Base-by-base conservation (phyloP, 371 early-diverging fungal species). In the Mucor velutinosus region DNA sequence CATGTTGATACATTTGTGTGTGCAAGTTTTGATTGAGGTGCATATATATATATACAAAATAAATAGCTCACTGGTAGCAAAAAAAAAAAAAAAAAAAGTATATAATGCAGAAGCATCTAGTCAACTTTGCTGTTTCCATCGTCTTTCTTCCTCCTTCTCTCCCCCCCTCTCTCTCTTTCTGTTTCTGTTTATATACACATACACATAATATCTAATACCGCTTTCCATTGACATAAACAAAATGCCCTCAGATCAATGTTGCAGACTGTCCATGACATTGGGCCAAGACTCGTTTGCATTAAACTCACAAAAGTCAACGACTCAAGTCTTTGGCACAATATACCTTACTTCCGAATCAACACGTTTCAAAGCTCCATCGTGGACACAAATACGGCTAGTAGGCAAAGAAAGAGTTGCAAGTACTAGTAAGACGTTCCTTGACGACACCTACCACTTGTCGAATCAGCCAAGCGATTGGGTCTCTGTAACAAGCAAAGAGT, bases 271-370 rank as follows among this genome's bases (percentile, higher is more conserved):
- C n/a, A 12, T 49, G 47, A 45, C 37, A 57, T 19, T 69, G 53
- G 51, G 60, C 51, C 57, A 66, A 58, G 66, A 47, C 19, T 60
- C 58, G 17, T 58, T 66, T 62, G 39, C 62, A 27, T 58, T 70
- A 33, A 51, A 53, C 29, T 32, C 53, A 60, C 58, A 17, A 43
- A 43, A 57, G 12, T 14, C 67, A 45, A 56, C 43, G 3, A 49
- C 58, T 5, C 8, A 49, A 17, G 41, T 62, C 1, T 32, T 32
- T 10, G 68, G 68, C 7, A 29, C 37, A 21, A 49, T 68, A 23
- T 39, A 62, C 27, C 35, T 66, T 17, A 21, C 60, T 29, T 67
- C 67, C 37, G 45, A 56, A 25, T 14, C 35, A 7, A 17, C 7
- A 39, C 14, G 57, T 57, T 57, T 65, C 56, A 58, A 21, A 14